Conservation (phyloP, 768 basidiomycete genomes). For the Lactarius tabidus region DNA sequence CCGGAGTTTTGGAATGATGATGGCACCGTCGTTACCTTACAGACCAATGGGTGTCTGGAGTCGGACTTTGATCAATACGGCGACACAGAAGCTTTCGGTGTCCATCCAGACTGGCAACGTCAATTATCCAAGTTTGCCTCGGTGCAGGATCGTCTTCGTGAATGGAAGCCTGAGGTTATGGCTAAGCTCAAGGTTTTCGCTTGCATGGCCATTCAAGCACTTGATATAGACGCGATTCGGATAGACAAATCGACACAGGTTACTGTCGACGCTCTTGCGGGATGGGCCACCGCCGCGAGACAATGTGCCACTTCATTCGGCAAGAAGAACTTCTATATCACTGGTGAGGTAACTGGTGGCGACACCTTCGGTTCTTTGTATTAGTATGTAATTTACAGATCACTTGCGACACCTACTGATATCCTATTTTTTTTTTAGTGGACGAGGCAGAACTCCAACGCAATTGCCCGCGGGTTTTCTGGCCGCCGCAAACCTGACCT, state of each 20-base stretch:
- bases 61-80: conserved; percentile 96
- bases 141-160: conserved; percentile 91
- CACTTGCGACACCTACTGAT: neutral
- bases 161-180: conserved; percentile 83
- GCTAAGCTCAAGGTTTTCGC: conserved; percentile 72
- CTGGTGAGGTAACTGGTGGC: conserved; percentile 93
- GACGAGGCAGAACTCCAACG: conserved; percentile 80
- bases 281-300: conserved; percentile 72
- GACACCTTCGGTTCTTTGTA: conserved; percentile 87
- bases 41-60: conserved; percentile 63
- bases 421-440: conserved; percentile 41
- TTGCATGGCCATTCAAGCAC: conserved; percentile 81
- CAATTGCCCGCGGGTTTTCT: conserved; percentile 66
- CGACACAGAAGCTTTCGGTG: conserved; percentile 97
- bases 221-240: conserved; percentile 92
- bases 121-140: conserved; percentile 94
- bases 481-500: conserved; percentile 62
- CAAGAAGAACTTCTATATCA: conserved; percentile 86
- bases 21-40: conserved; percentile 56
- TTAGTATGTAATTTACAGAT: conserved; percentile 46
- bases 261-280: conserved; percentile 72
- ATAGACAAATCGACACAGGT: conserved; percentile 94
- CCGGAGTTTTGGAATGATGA: conserved; percentile 81
- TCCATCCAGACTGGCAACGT: conserved; percentile 91
- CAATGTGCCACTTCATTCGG: conserved; percentile 65